Conservation (phyloP, 2,329 filamentous ascomycete genomes). For the Alternaria infectoria region DNA sequence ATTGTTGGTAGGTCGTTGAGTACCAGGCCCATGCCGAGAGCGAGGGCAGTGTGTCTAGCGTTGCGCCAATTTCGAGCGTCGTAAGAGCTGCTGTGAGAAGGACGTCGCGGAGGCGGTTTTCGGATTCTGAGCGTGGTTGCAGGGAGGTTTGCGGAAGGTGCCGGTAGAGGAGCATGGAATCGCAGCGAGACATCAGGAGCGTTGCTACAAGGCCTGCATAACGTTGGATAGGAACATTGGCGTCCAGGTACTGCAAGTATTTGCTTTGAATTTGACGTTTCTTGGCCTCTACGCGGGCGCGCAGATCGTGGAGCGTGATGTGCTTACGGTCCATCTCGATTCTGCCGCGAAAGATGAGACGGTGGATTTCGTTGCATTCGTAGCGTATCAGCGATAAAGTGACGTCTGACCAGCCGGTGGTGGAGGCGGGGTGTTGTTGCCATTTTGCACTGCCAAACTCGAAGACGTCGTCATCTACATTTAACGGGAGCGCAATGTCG, state of each 20-base stretch:
- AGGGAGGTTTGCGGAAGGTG: constrained; percentile 46
- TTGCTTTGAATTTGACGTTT: constrained; percentile 45
- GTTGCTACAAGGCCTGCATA: constrained; percentile 48
- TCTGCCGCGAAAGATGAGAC: constrained; percentile 45
- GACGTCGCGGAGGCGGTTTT: constrained; percentile 45
- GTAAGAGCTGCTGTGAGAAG: constrained; percentile 46
- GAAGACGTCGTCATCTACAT: constrained; percentile 48
- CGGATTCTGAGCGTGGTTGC: constrained; percentile 43
- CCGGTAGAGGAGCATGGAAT: constrained; percentile 49
- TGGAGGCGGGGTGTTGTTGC: constrained; percentile 42
- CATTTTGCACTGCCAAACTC: constrained; percentile 44
- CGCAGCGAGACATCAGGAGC: constrained; percentile 47
- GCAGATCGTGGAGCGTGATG: constrained; percentile 45
- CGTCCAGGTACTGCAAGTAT: constrained; percentile 44
- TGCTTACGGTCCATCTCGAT: constrained; percentile 49
- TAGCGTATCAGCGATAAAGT: constrained; percentile 46
- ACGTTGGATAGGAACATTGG: constrained; percentile 41
- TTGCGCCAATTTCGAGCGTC: constrained; percentile 48
- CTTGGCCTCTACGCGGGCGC: constrained; percentile 42
- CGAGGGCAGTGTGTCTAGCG: constrained; percentile 46
- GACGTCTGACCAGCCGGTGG: constrained; percentile 44
- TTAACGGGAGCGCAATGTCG: constrained; percentile 45
- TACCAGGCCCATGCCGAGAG: constrained; percentile 47
- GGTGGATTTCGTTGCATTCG: constrained; percentile 48
- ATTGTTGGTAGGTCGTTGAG: constrained; percentile 48